phyloP scores from a whole-genome alignment of 352 stramenopile genomes.

The Globisporangium emineosum region DNA sequence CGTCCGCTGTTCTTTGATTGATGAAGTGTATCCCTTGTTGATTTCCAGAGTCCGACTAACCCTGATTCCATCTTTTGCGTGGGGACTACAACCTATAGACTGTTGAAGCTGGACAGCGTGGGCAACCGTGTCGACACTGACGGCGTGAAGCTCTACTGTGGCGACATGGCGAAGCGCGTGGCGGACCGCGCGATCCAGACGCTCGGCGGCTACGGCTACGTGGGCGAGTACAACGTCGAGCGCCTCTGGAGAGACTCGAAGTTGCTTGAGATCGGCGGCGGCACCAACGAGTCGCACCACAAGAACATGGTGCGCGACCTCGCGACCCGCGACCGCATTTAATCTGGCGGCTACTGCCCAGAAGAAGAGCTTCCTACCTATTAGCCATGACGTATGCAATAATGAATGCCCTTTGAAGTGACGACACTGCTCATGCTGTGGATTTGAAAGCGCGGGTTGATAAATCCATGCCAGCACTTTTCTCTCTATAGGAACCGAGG shows the following conservation, averaged over 20 bases:
- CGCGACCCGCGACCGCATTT: slow-evolving; percentile 34
- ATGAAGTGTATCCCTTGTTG: neutral
- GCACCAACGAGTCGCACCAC: slow-evolving; percentile 98
- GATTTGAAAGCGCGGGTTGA: neutral
- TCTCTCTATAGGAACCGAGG: slow-evolving; percentile 9
- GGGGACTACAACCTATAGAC: slow-evolving; percentile 33
- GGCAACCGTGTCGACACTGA: slow-evolving; percentile 98
- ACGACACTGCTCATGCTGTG: neutral
- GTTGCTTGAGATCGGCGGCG: slow-evolving; percentile 98
- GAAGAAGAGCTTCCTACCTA: neutral
- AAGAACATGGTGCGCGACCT: slow-evolving; percentile 97
- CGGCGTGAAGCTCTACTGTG: slow-evolving; percentile 98
- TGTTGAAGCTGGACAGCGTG: slow-evolving; percentile 92
- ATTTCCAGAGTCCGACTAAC: neutral
- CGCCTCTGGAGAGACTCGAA: slow-evolving; percentile 98
- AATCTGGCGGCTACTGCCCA: slow-evolving; percentile 18
- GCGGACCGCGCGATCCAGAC: slow-evolving; percentile 97
- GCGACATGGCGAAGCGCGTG: slow-evolving; percentile 96
- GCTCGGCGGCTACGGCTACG: slow-evolving; percentile 98
- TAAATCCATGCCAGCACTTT: neutral
- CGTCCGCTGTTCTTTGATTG: neutral
- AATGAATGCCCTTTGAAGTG: neutral
- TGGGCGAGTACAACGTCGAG: slow-evolving; percentile 99
- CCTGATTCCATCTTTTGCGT: neutral
- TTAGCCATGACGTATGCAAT: neutral